Evolutionary conservation across 2,329 filamentous ascomycete species (phyloP), one percentile per base, ranked within the genome.

Genomic region (Pestalotiopsis sp.): DNA sequence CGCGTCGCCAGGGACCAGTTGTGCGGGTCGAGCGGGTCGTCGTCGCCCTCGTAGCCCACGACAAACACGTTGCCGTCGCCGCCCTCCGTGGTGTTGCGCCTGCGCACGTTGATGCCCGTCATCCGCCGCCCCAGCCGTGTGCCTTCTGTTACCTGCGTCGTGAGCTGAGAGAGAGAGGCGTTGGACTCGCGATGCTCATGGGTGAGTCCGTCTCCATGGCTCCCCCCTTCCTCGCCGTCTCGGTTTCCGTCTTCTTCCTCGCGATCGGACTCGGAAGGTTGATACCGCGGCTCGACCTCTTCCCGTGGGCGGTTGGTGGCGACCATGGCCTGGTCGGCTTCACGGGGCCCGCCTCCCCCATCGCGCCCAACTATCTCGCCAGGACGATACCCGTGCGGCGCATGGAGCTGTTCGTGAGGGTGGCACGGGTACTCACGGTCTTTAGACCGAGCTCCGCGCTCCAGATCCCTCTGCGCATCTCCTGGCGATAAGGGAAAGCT

Each of bases 11-110:
- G 52, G 36, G 61, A 68, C 72, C 72, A 72, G 52, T 73, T 73
- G 3, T 68, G 70, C 17, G 72, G 72, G 12, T 73, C 61, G 17
- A 68, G 66, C 3, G 69, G 62, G 36, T 72, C 72, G 39, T 64
- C 57, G 4, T 36, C 27, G 12, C 70, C 72, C 36, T 70, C 70
- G 61, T 70, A 72, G 3, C 70, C 70, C 11, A 71, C 70, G 7
- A 70, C 58, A 20, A 66, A 69, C 0, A 63, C 64, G 12, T 68
- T 49, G 4, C 38, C 25, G 13, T 66, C 70, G 11, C 65, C 60
- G 52, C 52, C 38, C 49, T 70, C 70, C 23, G 13, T 41, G 17
- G 68, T 67, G 27, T 31, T 66, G 5, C 36, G 23, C n/a, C 31
- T 41, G 58, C 58, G 66, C 4, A 67, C 49, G 12, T 64, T 59